Conservation (phyloP, 441 rosid genomes). For the Populus hybrid region DNA sequence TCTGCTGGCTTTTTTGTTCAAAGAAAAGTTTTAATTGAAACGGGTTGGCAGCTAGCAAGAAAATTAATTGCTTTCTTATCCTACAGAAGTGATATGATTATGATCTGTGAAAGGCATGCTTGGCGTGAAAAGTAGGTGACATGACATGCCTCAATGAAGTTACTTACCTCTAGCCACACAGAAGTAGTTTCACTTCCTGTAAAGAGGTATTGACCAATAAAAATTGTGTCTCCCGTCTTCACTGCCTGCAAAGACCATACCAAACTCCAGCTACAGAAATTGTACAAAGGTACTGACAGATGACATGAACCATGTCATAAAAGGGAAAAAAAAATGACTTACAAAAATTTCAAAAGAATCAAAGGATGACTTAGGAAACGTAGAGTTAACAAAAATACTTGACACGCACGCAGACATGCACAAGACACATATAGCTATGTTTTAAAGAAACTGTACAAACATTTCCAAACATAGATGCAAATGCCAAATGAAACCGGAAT, state of each 20-base stretch:
- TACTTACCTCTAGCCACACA: conserved; percentile 60
- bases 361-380: background rate
- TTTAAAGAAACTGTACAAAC: background rate
- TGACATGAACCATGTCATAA: background rate
- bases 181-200: conserved; percentile 65
- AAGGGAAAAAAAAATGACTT: background rate
- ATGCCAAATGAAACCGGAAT: background rate
- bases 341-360: background rate
- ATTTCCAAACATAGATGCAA: background rate
- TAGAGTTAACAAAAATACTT: background rate
- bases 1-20: background rate
- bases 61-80: background rate
- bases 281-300: background rate
- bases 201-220: conserved; percentile 60
- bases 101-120: background rate
- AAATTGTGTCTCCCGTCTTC: conserved; percentile 57
- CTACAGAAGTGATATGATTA: background rate
- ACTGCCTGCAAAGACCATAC: conserved; percentile 43
- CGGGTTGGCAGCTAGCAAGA: conserved; percentile 5
- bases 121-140: background rate
- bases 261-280: conserved; percentile 1
- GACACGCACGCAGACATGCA: background rate
- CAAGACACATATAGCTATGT: background rate
- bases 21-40: conserved; percentile 2
- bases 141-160: conserved; percentile 2